These are phyloP conservation scores for Amanita fuliginea DNA, from an alignment of 768 basidiomycete genomes.

Conservation along the genomic window DNA sequence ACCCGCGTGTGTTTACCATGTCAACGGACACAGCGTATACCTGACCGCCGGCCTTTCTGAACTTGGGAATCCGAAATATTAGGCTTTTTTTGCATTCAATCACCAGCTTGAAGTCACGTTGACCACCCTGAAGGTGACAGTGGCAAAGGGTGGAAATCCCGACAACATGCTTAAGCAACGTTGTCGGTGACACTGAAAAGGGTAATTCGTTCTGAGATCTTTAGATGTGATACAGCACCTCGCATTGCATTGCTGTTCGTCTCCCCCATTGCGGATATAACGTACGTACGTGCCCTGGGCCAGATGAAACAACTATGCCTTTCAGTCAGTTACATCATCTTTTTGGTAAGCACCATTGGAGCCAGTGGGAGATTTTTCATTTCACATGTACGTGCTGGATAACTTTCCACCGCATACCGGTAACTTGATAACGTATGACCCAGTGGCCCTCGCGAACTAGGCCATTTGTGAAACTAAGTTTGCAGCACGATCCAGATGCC, in stretches of 20 bases:
- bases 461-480: neutral
- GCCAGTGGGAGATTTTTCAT: neutral
- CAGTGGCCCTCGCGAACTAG: neutral
- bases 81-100: neutral
- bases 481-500: too few relatives aligned
- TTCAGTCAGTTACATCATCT: neutral
- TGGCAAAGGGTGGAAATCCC: neutral
- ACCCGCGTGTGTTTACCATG: too few relatives aligned
- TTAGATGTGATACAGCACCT: neutral
- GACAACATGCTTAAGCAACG: slow-evolving; percentile 1
- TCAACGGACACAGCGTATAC: neutral
- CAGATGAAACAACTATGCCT: too few relatives aligned
- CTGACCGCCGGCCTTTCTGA: neutral
- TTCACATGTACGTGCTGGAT: neutral
- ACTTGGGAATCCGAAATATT: neutral
- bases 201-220: neutral
- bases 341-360: neutral
- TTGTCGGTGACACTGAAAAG: neutral
- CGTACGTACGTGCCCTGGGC: too few relatives aligned
- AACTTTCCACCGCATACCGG: neutral
- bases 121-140: neutral
- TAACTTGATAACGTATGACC: neutral
- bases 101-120: neutral
- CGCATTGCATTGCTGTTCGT: too few relatives aligned
- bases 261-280: too few relatives aligned